Percentiles rank a stretch among this genome's conserved stretches.
Conservation (phyloP, 2,329 filamentous ascomycete genomes). For the Pyricularia pennisetigena region DNA sequence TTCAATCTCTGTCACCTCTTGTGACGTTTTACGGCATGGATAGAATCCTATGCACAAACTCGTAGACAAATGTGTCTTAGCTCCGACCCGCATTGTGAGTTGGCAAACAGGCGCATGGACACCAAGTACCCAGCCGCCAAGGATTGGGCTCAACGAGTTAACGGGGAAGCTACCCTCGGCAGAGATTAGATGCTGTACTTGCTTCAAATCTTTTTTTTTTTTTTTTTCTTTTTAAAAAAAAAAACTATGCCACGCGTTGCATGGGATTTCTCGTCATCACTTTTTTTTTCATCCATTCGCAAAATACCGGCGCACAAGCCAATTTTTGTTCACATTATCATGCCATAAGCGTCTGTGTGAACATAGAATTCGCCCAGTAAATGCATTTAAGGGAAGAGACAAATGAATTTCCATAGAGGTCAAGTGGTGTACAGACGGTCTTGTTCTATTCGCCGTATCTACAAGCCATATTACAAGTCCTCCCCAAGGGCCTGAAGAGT, state of each 20-base stretch:
- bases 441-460: constrained; percentile 27
- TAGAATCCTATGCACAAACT: neutral
- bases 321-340: neutral
- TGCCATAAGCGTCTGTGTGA: neutral
- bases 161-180: neutral
- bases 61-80: neutral
- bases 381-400: neutral
- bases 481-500: constrained; percentile 5
- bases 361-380: neutral
- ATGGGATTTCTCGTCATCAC: neutral
- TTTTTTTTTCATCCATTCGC: neutral
- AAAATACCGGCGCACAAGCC: neutral
- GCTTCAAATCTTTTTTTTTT: neutral
- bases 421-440: neutral
- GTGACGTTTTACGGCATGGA: neutral
- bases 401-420: neutral
- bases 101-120: neutral
- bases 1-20: neutral
- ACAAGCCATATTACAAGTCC: constrained; percentile 21
- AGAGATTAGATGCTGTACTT: neutral
- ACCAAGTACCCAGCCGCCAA: neutral
- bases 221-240: no score
- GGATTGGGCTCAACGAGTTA: neutral
- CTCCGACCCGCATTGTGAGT: neutral
- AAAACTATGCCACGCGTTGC: neutral